Evolutionary conservation across 78 protist genomes (phyloP).

Genomic region (Dictyostelium purpureum): DNA sequence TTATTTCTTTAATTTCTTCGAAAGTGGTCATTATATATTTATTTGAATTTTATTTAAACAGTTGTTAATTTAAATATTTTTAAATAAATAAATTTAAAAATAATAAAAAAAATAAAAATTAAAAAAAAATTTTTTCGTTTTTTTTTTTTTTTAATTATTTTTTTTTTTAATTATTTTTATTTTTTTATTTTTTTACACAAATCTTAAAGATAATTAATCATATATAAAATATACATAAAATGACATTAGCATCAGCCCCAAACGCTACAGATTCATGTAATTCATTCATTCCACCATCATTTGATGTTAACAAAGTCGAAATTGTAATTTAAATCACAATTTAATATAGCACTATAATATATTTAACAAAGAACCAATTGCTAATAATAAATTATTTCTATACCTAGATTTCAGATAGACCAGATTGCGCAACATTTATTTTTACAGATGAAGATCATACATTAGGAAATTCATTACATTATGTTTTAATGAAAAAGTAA

Average conservation of each 20-base stretch:
- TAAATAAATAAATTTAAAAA: not conserved
- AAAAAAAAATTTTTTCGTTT: not conserved
- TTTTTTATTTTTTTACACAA: not conserved
- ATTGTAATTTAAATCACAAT: not conserved
- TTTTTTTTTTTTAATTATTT: not conserved
- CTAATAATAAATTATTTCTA: not conserved
- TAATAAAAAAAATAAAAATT: too few relatives aligned
- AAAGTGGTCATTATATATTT: not conserved
- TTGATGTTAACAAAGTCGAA: conserved; percentile 44
- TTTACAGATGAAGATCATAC: conserved; percentile 82
- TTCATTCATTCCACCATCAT: conserved; percentile 27
- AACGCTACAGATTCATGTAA: conserved; percentile 13
- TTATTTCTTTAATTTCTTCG: not conserved
- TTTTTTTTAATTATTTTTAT: not conserved
- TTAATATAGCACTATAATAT: not conserved
- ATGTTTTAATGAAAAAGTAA: conserved; percentile 81
- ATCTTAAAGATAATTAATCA: not conserved
- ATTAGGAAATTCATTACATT: conserved; percentile 73
- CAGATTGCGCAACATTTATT: conserved; percentile 78
- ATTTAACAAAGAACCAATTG: too few relatives aligned
- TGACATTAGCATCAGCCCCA: conserved; percentile 22
- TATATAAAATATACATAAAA: conserved; percentile 23
- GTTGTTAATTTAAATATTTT: not conserved
- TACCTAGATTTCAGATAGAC: conserved; percentile 74
- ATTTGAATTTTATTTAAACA: not conserved